phyloP scores from a whole-genome alignment of 495 filamentous ascomycete species.

The Coniosporium apollinis region DNA sequence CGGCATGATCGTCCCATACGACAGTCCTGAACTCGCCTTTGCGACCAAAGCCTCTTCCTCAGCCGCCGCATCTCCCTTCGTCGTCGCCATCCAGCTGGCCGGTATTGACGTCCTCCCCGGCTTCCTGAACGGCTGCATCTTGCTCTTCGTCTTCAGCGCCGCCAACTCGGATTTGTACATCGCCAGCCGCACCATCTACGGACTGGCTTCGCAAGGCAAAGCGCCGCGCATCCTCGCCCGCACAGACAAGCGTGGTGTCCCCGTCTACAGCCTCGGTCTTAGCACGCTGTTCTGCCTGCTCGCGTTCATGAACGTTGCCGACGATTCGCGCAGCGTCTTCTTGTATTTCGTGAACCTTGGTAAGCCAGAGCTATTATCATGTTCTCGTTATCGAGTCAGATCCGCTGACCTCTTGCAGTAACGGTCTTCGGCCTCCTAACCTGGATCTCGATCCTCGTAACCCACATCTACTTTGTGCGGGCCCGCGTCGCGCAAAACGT shows the following conservation, averaged over 20 bases:
- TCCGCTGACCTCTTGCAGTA: too few relatives aligned
- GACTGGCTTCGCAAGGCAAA: conserved; percentile 58
- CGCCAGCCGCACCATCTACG: conserved; percentile 65
- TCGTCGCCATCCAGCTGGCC: conserved; percentile 39
- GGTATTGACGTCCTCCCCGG: conserved; percentile 36
- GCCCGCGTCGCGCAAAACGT: conserved; percentile 59
- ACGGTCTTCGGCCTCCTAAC: conserved; percentile 68
- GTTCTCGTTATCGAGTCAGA: too few relatives aligned
- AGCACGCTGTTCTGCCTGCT: conserved; percentile 47
- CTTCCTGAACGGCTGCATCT: conserved; percentile 48
- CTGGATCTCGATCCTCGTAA: conserved; percentile 71
- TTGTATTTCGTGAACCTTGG: conserved; percentile 71
- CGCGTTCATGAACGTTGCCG: conserved; percentile 63
- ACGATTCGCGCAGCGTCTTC: conserved; percentile 52
- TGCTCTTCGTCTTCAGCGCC: conserved; percentile 66
- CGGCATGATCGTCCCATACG: conserved; percentile 39
- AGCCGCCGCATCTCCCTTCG: conserved; percentile 44
- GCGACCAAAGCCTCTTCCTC: conserved; percentile 27
- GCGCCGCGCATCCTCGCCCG: conserved; percentile 54
- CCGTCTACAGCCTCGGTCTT: conserved; percentile 46
- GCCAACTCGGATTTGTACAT: conserved; percentile 73
- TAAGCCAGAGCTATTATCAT: too few relatives aligned
- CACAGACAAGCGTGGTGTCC: conserved; percentile 62
- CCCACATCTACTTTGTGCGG: conserved; percentile 63
- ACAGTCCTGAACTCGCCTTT: conserved; percentile 34